Evolutionary conservation across 1,284 basidiomycete genomes (phyloP).

Genomic region (Puccinia novopanici): DNA sequence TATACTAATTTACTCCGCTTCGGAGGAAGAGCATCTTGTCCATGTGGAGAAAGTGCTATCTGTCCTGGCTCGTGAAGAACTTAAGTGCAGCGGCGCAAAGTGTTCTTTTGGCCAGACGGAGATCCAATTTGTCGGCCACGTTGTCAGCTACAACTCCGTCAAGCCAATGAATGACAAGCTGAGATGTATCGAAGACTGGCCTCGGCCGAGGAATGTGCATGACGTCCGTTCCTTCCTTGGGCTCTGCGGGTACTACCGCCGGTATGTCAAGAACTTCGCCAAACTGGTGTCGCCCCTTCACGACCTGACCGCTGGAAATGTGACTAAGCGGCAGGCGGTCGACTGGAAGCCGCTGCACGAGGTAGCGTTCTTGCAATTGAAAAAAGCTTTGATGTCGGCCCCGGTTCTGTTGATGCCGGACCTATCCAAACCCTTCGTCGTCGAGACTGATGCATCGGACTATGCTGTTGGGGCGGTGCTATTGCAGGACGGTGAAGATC

Average conservation of each 20-base stretch:
- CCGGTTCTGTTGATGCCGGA: neutral
- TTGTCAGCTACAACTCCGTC: slow-evolving; percentile 59
- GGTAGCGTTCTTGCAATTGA: neutral
- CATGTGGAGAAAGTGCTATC: slow-evolving; percentile 33
- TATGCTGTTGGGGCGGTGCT: slow-evolving; percentile 20
- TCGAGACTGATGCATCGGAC: too few relatives aligned
- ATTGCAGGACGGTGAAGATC: slow-evolving; percentile 7
- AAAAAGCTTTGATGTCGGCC: neutral
- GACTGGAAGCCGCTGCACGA: slow-evolving; percentile 10
- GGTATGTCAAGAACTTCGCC: slow-evolving; percentile 61
- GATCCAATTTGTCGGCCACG: slow-evolving; percentile 62
- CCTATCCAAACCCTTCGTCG: neutral
- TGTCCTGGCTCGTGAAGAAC: neutral
- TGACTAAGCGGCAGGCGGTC: neutral
- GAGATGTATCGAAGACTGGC: slow-evolving; percentile 60
- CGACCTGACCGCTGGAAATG: neutral
- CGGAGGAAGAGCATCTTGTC: too few relatives aligned
- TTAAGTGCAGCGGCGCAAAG: slow-evolving; percentile 45
- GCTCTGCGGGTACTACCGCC: slow-evolving; percentile 61
- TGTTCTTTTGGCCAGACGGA: slow-evolving; percentile 44
- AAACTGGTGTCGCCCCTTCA: slow-evolving; percentile 59
- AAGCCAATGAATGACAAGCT: slow-evolving; percentile 62
- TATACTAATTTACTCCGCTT: slow-evolving; percentile 2
- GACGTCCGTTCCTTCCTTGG: slow-evolving; percentile 61
- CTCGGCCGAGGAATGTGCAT: slow-evolving; percentile 57